Conservation (phyloP, 192 early-diverging fungal genomes). For the Spizellomyces sp. region DNA sequence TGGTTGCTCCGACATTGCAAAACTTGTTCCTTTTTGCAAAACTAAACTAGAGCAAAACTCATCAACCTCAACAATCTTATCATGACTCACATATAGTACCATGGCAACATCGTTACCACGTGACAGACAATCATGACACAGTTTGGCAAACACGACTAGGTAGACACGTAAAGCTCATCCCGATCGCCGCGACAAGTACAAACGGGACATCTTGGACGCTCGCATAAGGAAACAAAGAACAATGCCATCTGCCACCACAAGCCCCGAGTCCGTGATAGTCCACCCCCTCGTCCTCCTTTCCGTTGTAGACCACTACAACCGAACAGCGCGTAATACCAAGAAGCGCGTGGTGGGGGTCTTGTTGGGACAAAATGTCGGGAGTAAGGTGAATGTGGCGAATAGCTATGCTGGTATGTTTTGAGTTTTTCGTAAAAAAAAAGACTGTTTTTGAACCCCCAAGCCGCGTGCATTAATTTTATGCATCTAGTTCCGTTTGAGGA, state of each 20-base stretch:
- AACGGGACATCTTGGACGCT: no score
- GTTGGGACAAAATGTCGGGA: slow-evolving; percentile 85
- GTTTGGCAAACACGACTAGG: background rate
- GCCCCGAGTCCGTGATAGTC: slow-evolving; percentile 68
- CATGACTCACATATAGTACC: background rate
- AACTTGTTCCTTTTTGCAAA: background rate
- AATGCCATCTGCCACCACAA: background rate
- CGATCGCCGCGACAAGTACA: background rate
- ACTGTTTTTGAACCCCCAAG: background rate
- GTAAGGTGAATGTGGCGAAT: slow-evolving; percentile 94
- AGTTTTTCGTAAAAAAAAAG: slow-evolving; percentile 13
- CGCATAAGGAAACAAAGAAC: background rate
- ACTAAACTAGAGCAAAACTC: no score
- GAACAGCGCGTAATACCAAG: slow-evolving; percentile 90
- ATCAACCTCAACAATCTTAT: background rate
- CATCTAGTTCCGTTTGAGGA: slow-evolving; percentile 98
- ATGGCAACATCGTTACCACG: background rate
- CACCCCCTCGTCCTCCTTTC: slow-evolving; percentile 98
- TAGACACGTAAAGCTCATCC: background rate
- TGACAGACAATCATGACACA: background rate
- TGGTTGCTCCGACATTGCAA: slow-evolving; percentile 4
- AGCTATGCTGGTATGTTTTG: slow-evolving; percentile 85
- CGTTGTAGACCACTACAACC: slow-evolving; percentile 99
- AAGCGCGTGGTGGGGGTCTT: slow-evolving; percentile 97
- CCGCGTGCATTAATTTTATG: no score